Evolutionary conservation across 306 rosid species (phyloP), one percentile per base, ranked within the genome.

Genomic region (Purshia tridentata): DNA sequence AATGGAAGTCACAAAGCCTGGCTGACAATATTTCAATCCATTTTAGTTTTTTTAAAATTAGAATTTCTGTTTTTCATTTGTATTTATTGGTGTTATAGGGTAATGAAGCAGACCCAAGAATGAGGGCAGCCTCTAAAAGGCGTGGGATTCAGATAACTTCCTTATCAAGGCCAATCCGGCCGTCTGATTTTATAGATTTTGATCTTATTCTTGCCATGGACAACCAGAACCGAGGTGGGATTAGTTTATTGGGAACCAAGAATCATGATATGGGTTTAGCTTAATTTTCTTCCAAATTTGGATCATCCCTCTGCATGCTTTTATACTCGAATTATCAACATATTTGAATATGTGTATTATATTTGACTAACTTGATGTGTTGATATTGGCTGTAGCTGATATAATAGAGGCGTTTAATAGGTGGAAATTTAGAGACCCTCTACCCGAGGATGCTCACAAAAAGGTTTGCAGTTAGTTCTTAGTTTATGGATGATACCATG

Each of bases 181-280:
- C 89, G 1, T 87, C 96, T 29, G 98, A 89, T 91, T 91, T 94
- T 73, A 62, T 77, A 68, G 96, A 89, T 58, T 94, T 89, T 56
- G 97, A 94, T 85, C 82, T 94, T 56, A 89, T 93, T 78, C 96
- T 93, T 67, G 98, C 96, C 0, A 93, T 93, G 98, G 98, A 93
- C 77, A 85, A 80, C 78, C 86, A 86, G 75, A 93, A 93, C 80
- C 85, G 81, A 87, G 93, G 97, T 92, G 60, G 60, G 45, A 16
- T 14, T 70, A 22, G 51, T 59, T 47, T 11, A 39, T 20, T 8
- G 4, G 1, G 57, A 12, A 9, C 22, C 56, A 52, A 39, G 50
- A 44, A 50, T 15, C 46, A 52, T 65, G 46, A 72, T 67, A 51
- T 40, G 29, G 19, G 20, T 73, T 70, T 70, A 42, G 61, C 66